Evolutionary conservation across 805 yeast genomes (phyloP).

Genomic region (Cyberlindnera euphorbiae): DNA sequence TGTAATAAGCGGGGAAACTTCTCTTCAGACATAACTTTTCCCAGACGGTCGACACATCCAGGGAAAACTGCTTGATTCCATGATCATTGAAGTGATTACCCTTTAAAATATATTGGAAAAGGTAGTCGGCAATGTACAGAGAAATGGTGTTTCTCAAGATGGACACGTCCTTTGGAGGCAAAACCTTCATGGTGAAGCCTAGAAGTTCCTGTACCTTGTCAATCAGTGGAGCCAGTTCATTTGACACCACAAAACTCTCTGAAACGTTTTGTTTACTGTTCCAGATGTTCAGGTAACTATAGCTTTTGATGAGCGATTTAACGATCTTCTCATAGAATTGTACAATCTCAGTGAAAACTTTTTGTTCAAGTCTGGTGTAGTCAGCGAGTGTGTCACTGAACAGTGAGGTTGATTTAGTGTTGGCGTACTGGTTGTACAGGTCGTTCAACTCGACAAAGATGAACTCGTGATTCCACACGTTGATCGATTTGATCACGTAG

Average conservation of each 20-base stretch:
- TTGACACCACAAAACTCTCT: constrained; percentile 15
- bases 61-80: constrained; percentile 30
- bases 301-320: constrained; percentile 27
- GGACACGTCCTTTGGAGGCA: constrained; percentile 15
- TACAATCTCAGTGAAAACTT: constrained; percentile 28
- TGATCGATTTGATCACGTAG: constrained; percentile 18
- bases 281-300: constrained; percentile 32
- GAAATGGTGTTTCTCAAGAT: constrained; percentile 25
- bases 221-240: constrained; percentile 25
- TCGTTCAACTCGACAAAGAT: constrained; percentile 24
- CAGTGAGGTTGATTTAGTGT: constrained; percentile 18
- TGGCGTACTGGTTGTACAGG: constrained; percentile 20
- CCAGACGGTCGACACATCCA: constrained; percentile 29
- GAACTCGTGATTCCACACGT: constrained; percentile 24
- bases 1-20: constrained; percentile 20
- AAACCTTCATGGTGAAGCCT: constrained; percentile 15
- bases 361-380: constrained; percentile 25
- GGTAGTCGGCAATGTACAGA: constrained; percentile 27
- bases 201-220: constrained; percentile 24
- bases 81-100: constrained; percentile 30
- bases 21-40: constrained; percentile 22
- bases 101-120: constrained; percentile 33
- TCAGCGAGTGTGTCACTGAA: constrained; percentile 28
- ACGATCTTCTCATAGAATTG: constrained; percentile 28
- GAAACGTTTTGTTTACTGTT: constrained; percentile 6